phyloP scores from a whole-genome alignment of 805 yeast species.

The Debaryomyces tyrocola region DNA sequence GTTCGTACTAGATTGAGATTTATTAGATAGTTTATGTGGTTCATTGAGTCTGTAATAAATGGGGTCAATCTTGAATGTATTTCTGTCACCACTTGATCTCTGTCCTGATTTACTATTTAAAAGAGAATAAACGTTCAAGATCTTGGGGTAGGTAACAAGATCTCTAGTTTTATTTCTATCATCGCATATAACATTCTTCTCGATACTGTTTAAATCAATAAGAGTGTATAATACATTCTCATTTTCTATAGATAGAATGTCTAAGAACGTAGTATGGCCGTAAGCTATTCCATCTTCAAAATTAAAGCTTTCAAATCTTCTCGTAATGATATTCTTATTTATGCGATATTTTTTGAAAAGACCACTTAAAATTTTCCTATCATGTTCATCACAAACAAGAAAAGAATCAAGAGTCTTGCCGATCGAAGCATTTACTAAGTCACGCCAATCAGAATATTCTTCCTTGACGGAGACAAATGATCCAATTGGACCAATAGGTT shows the following conservation, averaged over 20 bases:
- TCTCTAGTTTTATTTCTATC: slow-evolving; percentile 52
- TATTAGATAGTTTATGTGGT: slow-evolving; percentile 28
- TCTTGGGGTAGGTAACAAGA: slow-evolving; percentile 34
- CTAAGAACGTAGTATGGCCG: slow-evolving; percentile 49
- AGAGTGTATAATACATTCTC: slow-evolving; percentile 58
- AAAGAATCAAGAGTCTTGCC: slow-evolving; percentile 57
- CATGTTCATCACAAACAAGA: slow-evolving; percentile 64
- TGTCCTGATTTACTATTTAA: slow-evolving; percentile 47
- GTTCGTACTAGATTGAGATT: slow-evolving; percentile 9
- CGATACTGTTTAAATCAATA: slow-evolving; percentile 63
- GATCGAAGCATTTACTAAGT: slow-evolving; percentile 57
- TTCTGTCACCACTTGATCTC: slow-evolving; percentile 38
- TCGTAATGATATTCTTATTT: slow-evolving; percentile 45
- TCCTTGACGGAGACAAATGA: slow-evolving; percentile 53
- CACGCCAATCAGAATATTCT: slow-evolving; percentile 56
- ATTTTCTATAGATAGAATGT: slow-evolving; percentile 56
- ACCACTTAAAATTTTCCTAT: slow-evolving; percentile 42
- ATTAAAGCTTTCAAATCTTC: slow-evolving; percentile 59
- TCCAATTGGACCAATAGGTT: slow-evolving; percentile 86
- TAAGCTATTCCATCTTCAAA: slow-evolving; percentile 47
- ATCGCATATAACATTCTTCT: slow-evolving; percentile 54
- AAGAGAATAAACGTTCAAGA: slow-evolving; percentile 42
- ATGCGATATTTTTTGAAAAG: slow-evolving; percentile 23
- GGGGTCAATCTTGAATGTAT: slow-evolving; percentile 55
- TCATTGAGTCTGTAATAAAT: slow-evolving; percentile 39